Evolutionary conservation across 1,139 yeast species (phyloP), one percentile per base, ranked within the genome.

Genomic region (Pichia inconspicua): DNA sequence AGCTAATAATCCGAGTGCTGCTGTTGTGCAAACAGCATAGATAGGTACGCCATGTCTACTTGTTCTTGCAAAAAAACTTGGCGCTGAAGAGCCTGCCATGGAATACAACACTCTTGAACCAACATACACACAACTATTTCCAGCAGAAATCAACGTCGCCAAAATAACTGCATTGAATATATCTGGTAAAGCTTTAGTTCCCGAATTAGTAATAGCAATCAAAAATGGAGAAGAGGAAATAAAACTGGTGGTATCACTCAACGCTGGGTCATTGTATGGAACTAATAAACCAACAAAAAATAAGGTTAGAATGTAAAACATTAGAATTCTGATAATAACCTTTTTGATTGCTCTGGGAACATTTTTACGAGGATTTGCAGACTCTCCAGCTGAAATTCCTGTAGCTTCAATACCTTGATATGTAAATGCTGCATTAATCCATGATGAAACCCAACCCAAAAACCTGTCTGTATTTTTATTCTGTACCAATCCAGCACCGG

Each of bases 311-410:
- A 90, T 80, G 73, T 86, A 90, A 64, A 90, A 85, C 49, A 88
- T 69, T 55, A 86, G 66, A 57, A 90, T 87, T 67, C 97, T 78
- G 70, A 80, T 76, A 56, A 88, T 78, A 36, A 88, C 95, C 62
- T 85, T 85, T 59, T 82, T 78, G 60, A 87, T 85, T 32, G 96
- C 96, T 51, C 76, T 75, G 50, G 96, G 96, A 46, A 90, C 86
- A 14, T 94, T 75, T 56, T 77, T 80, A 63, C 85, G 74, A 49
- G 97, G 96, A 66, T 86, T 84, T 45, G 77, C 74, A 44, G 92
- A 77, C 68, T 90, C 97, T 63, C 96, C 95, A 19, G 95, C 92
- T 5, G 95, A 80, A 49, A 90, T 78, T 58, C 95, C 96, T 31
- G 86, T 85, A 56, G 86, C 75, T 67, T 90, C 97, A 53, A 76